These are phyloP conservation scores for Penicillium chermesinum DNA, from an alignment of 495 filamentous ascomycete species.

Conservation along the genomic window DNA sequence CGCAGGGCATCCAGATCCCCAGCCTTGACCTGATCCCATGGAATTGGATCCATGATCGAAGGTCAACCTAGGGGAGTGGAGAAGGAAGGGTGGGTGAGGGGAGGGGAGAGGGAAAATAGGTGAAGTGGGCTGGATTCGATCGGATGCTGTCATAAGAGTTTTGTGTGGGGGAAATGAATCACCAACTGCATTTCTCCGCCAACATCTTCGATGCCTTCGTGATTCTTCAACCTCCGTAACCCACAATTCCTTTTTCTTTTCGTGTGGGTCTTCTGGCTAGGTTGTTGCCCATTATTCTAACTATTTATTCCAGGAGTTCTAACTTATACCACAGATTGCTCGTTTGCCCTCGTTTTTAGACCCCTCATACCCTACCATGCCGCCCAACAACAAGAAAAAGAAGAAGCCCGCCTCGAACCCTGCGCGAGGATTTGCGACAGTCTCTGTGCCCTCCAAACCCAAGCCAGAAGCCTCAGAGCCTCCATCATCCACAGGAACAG, in stretches of 20 bases:
- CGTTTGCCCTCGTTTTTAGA: conserved; percentile 6
- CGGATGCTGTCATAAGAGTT: conserved; percentile 47
- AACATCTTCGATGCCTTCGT: conserved; percentile 17
- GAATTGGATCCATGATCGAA: conserved; percentile 44
- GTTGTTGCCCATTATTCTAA: not conserved
- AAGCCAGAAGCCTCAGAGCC: conserved; percentile 31
- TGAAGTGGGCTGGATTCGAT: conserved; percentile 24
- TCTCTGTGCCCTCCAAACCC: conserved; percentile 76
- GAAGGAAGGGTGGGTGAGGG: conserved; percentile 12
- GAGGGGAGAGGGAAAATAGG: conserved; percentile 10
- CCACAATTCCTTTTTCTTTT: not conserved
- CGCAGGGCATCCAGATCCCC: conserved; percentile 44
- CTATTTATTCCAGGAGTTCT: not conserved
- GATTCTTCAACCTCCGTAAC: conserved; percentile 10
- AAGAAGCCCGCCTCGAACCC: conserved; percentile 81
- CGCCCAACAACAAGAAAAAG: conserved; percentile 75
- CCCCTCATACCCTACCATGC: conserved; percentile 47
- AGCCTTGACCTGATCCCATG: conserved; percentile 46
- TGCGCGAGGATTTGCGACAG: conserved; percentile 86
- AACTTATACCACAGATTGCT: not conserved
- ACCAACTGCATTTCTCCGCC: conserved; percentile 14
- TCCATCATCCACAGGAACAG: conserved; percentile 26
- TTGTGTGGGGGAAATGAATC: conserved; percentile 26
- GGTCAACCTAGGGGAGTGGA: conserved; percentile 25
- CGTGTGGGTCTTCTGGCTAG: conserved; percentile 4